Percentiles rank a stretch among this genome's conserved stretches.
Evolutionary conservation across 108 stramenopile genomes (phyloP).

Genomic region (Pseudonitzschia multistriata): DNA sequence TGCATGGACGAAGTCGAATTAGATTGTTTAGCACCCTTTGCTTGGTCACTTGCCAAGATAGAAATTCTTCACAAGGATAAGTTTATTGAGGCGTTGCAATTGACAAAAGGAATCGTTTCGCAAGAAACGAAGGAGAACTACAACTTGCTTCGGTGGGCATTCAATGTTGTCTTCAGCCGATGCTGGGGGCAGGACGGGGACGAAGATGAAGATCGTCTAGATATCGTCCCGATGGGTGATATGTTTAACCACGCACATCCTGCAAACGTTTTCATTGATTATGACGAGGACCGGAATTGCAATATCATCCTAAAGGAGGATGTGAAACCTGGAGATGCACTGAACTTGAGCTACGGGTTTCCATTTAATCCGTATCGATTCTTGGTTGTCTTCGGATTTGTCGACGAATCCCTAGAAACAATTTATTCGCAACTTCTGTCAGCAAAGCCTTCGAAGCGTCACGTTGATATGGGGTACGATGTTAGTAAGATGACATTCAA

Average conservation of each 20-base stretch:
- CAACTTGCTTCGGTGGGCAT: constrained; percentile 35
- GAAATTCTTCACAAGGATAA: constrained; percentile 14
- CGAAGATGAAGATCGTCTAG: constrained; percentile 1
- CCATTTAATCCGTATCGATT: constrained; percentile 40
- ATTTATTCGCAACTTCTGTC: constrained; percentile 32
- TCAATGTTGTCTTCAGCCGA: constrained; percentile 45
- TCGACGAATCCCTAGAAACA: constrained; percentile 27
- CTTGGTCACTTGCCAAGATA: constrained; percentile 28
- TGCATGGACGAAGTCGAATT: constrained; percentile 44
- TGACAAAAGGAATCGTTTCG: background rate
- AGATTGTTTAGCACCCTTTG: constrained; percentile 37
- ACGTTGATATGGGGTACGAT: constrained; percentile 40
- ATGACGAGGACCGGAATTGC: constrained; percentile 21
- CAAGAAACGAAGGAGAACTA: constrained; percentile 7
- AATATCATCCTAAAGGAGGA: constrained; percentile 28
- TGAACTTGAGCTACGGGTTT: constrained; percentile 38
- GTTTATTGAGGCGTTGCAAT: constrained; percentile 23
- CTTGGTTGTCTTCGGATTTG: constrained; percentile 37
- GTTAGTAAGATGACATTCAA: constrained; percentile 32
- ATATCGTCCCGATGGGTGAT: constrained; percentile 44
- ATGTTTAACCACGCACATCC: constrained; percentile 43
- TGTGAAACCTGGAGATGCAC: constrained; percentile 9
- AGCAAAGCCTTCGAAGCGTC: constrained; percentile 32
- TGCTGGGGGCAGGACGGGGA: constrained; percentile 30
- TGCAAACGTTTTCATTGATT: constrained; percentile 21